phyloP scores from a whole-genome alignment of 768 basidiomycete species.

The Phylloporus scabripes region DNA sequence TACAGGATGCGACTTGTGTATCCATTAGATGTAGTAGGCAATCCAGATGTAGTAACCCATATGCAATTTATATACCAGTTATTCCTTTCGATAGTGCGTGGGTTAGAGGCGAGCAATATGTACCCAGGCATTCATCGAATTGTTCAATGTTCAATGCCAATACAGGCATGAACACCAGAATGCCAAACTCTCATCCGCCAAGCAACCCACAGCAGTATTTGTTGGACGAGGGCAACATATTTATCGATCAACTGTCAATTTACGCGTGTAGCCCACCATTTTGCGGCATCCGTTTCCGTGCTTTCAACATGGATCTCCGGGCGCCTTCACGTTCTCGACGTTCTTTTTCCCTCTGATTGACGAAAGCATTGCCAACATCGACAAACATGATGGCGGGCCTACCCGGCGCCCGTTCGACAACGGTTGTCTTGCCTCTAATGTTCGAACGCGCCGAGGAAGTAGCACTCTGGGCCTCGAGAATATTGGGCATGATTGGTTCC shows the following conservation, averaged over 20 bases:
- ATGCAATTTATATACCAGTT: no score
- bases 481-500: slow-evolving; percentile 59
- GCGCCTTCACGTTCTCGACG: slow-evolving; percentile 46
- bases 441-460: slow-evolving; percentile 36
- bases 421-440: slow-evolving; percentile 33
- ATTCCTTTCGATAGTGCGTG: no score
- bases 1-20: background rate
- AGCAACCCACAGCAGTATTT: no score
- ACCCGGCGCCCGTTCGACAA: slow-evolving; percentile 36
- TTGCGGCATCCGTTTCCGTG: slow-evolving; percentile 26
- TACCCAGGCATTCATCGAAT: no score
- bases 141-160: no score
- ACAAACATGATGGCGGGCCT: slow-evolving; percentile 60
- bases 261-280: slow-evolving; percentile 7
- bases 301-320: slow-evolving; percentile 37
- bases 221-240: background rate
- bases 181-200: no score
- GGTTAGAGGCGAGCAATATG: no score
- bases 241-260: background rate
- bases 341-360: slow-evolving; percentile 50
- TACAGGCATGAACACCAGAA: no score
- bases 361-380: slow-evolving; percentile 68
- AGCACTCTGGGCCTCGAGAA: slow-evolving; percentile 45
- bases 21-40: background rate
- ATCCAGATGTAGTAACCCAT: no score